Base-by-base conservation (phyloP, 257 asterid species). In the Verbascum thapsus region DNA sequence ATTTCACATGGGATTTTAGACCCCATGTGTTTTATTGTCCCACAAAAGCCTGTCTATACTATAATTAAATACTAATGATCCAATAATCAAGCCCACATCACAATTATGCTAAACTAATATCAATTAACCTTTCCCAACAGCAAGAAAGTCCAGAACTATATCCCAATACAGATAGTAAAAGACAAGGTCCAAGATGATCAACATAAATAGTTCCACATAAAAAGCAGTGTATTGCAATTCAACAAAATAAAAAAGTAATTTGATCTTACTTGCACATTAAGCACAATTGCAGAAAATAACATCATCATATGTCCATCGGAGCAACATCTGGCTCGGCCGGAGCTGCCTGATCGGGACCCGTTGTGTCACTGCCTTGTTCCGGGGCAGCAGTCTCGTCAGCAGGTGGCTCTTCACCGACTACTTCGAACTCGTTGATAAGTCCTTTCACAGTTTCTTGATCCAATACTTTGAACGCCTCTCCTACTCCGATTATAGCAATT, bases 221-320 rank as follows among this genome's bases (percentile, higher is more conserved):
- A 11, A 53, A 63, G 57, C 53, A 62, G 9, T 35, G 45, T 16
- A 61, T 43, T 50, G 71, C 61, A 30, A 54, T 64, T 56, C 53
- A 67, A 41, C 38, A 58, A 63, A 59, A 37, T 52, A 51, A 70
- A 32, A n/a, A 16, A 53, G 61, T 18, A 58, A 26, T 26, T 26
- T 26, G 3, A 26, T 26, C 5, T 26, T 26, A 2, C 63, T 30
- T 11, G 59, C 63, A 40, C 16, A 19, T n/a, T 34, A 69, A 22
- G 9, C n/a, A 38, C 35, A 22, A 13, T 18, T n/a, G n/a, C n/a
- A n/a, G n/a, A n/a, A 26, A 7, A 5, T n/a, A 32, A 49, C 7
- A 34, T 37, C 53, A 69, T 80, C 76, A 90, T 15, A 87, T 85
- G 65, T 89, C 97, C 99, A 89, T 92, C 0, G 99, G 99, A 50